Evolutionary conservation across 169 alveolate genomes (phyloP).

Genomic region (Theileria parva): DNA sequence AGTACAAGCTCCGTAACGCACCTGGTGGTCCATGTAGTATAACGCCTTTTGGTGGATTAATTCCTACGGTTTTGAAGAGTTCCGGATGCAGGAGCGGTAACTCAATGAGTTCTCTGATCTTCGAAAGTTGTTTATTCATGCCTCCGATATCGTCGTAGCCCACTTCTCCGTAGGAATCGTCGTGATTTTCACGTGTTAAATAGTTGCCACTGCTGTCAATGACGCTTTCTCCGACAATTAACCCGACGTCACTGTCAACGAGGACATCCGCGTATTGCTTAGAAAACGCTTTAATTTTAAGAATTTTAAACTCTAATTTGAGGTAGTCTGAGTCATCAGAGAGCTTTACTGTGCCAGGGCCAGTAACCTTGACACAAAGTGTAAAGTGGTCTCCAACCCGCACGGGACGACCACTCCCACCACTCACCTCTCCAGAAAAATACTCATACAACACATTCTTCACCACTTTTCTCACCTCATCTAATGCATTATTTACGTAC

Average conservation of each 20-base stretch:
- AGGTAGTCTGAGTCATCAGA: constrained; percentile 34
- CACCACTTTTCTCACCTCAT: constrained; percentile 23
- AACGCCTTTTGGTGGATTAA: constrained; percentile 83
- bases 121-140: constrained; percentile 73
- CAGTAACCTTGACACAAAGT: constrained; percentile 43
- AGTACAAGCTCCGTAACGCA: constrained; percentile 8
- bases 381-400: constrained; percentile 64
- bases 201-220: constrained; percentile 46
- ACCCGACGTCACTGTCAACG: constrained; percentile 51
- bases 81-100: constrained; percentile 80
- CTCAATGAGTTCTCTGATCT: constrained; percentile 78
- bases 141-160: constrained; percentile 81
- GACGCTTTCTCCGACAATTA: constrained; percentile 64
- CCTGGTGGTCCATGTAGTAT: constrained; percentile 86
- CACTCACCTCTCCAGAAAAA: constrained; percentile 47
- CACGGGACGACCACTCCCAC: constrained; percentile 52
- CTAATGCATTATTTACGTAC: background rate
- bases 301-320: constrained; percentile 69
- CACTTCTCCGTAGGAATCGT: constrained; percentile 69
- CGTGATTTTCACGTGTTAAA: constrained; percentile 71
- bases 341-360: constrained; percentile 17
- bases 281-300: constrained; percentile 43
- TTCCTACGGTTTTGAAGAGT: constrained; percentile 79
- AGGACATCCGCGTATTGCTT: constrained; percentile 36
- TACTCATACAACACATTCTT: constrained; percentile 54